These are phyloP conservation scores for Mimosa pudica DNA, from an alignment of 306 rosid species.

Conservation along the genomic window DNA sequence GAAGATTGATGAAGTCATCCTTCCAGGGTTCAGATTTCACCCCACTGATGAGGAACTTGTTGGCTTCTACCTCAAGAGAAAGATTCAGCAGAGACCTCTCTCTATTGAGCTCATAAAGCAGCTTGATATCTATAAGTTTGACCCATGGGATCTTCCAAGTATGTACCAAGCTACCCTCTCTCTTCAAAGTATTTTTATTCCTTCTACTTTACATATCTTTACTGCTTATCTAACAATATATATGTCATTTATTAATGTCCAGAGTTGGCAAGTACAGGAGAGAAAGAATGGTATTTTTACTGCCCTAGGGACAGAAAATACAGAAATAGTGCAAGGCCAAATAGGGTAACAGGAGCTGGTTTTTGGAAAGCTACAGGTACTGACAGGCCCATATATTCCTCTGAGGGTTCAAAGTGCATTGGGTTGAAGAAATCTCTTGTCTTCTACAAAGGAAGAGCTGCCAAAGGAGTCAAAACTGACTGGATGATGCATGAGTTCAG, in stretches of 20 bases:
- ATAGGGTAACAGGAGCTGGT: slow-evolving; percentile 89
- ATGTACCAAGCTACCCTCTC: slow-evolving; percentile 31
- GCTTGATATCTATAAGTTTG: slow-evolving; percentile 88
- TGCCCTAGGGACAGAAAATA: slow-evolving; percentile 94
- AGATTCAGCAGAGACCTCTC: slow-evolving; percentile 75
- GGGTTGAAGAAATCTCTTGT: slow-evolving; percentile 92
- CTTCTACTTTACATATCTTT: neutral
- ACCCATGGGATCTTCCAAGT: slow-evolving; percentile 99
- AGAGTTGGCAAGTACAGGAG: slow-evolving; percentile 83
- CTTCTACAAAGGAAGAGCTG: slow-evolving; percentile 91
- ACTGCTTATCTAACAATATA: neutral
- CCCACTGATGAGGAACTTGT: slow-evolving; percentile 99
- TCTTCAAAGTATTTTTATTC: neutral
- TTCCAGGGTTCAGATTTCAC: slow-evolving; percentile 96
- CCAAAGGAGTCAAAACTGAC: slow-evolving; percentile 84
- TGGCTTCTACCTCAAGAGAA: slow-evolving; percentile 86
- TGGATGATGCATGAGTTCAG: slow-evolving; percentile 99
- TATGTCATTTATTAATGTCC: neutral
- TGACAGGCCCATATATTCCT: slow-evolving; percentile 81
- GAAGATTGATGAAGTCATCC: slow-evolving; percentile 73
- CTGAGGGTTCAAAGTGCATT: slow-evolving; percentile 82
- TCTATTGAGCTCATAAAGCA: slow-evolving; percentile 88
- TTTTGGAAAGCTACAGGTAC: slow-evolving; percentile 99
- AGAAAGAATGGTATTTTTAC: slow-evolving; percentile 92
- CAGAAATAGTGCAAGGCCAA: slow-evolving; percentile 92